phyloP scores from a whole-genome alignment of 305 asterid genomes.

The Lippia alba region DNA sequence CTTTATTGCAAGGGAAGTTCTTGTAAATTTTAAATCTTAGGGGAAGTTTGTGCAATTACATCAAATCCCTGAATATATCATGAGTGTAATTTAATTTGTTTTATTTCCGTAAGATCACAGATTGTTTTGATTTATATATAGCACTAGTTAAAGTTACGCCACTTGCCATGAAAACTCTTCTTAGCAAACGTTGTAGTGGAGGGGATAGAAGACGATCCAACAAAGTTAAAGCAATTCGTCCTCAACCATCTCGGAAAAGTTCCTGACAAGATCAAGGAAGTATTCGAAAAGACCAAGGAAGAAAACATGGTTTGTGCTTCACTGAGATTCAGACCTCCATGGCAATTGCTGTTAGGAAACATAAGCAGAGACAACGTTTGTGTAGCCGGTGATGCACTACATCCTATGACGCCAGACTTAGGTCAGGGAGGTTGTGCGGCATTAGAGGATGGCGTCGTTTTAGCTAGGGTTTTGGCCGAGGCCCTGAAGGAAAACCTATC shows the following conservation, averaged over 20 bases:
- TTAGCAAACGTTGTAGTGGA: constrained; percentile 37
- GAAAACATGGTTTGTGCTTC: constrained; percentile 44
- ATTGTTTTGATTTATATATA: too few relatives aligned
- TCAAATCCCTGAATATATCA: too few relatives aligned
- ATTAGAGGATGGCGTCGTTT: constrained; percentile 63
- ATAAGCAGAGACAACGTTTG: constrained; percentile 56
- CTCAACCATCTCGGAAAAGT: constrained; percentile 49
- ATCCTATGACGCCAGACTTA: constrained; percentile 81
- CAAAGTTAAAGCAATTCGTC: constrained; percentile 57
- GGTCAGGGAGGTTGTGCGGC: constrained; percentile 84
- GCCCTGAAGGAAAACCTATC: constrained; percentile 40
- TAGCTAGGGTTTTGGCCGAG: constrained; percentile 53
- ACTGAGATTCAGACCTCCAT: constrained; percentile 59
- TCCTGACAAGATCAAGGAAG: constrained; percentile 40
- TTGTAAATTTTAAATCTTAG: too few relatives aligned
- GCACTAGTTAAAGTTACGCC: too few relatives aligned
- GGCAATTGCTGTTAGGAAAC: constrained; percentile 56
- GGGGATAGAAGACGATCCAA: constrained; percentile 48
- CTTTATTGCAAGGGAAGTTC: too few relatives aligned
- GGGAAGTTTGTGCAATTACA: too few relatives aligned
- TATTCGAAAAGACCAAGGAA: constrained; percentile 48
- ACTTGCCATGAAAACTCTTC: too few relatives aligned
- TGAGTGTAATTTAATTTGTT: too few relatives aligned
- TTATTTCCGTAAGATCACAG: too few relatives aligned
- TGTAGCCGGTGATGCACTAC: constrained; percentile 76